Base-by-base conservation (phyloP, 352 stramenopile species). In the Pythium monospermum region DNA sequence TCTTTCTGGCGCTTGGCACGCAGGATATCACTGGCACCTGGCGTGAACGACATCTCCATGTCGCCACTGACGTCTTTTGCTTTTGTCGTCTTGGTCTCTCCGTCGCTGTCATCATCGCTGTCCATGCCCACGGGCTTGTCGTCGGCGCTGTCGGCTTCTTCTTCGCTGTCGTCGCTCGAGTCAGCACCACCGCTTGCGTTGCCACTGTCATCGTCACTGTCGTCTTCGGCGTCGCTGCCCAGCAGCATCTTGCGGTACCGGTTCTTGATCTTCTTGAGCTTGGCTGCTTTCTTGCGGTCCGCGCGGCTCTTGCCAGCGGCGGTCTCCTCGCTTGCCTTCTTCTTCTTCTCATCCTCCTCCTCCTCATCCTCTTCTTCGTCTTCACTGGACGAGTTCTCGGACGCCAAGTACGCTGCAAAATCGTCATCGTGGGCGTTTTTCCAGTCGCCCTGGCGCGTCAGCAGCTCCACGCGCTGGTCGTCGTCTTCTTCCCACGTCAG, bases 401-500 rank as follows among this genome's bases (percentile, higher is more conserved):
- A 97, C 28, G 94, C 95, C 22, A 99, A 59, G 59, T 98, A 98
- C 12, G 90, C 84, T 37, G 87, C 76, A 30, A 99, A 91, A 53
- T 98, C 96, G 53, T 97, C 87, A 35, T 96, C 88, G 38, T 97
- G 71, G 12, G 79, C 69, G 53, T 91, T 69, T 53, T 93, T 88
- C 85, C 85, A 96, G 30, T 90, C 77, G 8, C 57, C 27, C 21
- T 72, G 76, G 47, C 80, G 60, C 57, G 77, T 91, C 60, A 88
- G 53, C 66, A 94, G 64, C 80, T 95, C 93, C 66, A 96, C 52
- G 48, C 94, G 76, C 39, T 95, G 77, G 10, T 83, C 71, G 57
- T 98, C 95, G 49, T 96, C 93, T 43, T 95, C 77, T 50, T 99
- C 96, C 96, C 96, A 99, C 28, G 92, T 97, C 41, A 96, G 93